Base-by-base conservation (phyloP, 148 eudicot genomes). In the Dianthus caryophyllus region DNA sequence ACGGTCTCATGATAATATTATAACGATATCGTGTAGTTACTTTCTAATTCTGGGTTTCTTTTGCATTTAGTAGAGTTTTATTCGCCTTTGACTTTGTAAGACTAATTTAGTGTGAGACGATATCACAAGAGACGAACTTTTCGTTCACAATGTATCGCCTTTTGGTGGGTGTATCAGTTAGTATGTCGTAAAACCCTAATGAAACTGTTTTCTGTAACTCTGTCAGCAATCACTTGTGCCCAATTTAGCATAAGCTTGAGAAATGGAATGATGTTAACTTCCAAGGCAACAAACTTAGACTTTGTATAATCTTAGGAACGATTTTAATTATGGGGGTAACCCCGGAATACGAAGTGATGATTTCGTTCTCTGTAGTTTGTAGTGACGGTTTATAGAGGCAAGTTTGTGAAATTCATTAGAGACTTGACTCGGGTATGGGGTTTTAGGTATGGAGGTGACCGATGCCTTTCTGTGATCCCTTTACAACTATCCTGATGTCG, bases 281-380 rank as follows among this genome's bases (percentile, higher is more conserved):
- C 9, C 20, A 10, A 0, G 52, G 18, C 26, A 44, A 16, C 27
- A 39, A 5, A 18, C 50, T 21, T 33, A 22, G 6, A 27, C n/a
- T 50, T 30, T 30, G 49, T n/a, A 50, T 22, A 16, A 30, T 27
- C 25, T 26, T 65, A 26, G 55, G 41, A 47, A n/a, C 13, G 39
- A 27, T 4, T 30, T 9, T 29, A 29, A 6, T 48, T 27, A n/a
- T 29, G 22, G 9, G 12, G 57, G n/a, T 4, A 66, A 30, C 2
- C 18, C 0, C 4, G 52, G 17, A n/a, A 17, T 0, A 18, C 12
- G 6, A 27, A 26, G 15, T 21, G 38, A 39, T 8, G 14, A 49
- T 13, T n/a, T 65, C 30, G n/a, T 44, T 59, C 64, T 59, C 10
- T 59, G 29, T 2, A 59, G 64, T 59, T 18, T 59, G 29, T 2